A percentile compares a stretch with the other conserved stretches of the same genome.
Conservation (phyloP, 805 yeast species). For the Candida rishiriensis region DNA sequence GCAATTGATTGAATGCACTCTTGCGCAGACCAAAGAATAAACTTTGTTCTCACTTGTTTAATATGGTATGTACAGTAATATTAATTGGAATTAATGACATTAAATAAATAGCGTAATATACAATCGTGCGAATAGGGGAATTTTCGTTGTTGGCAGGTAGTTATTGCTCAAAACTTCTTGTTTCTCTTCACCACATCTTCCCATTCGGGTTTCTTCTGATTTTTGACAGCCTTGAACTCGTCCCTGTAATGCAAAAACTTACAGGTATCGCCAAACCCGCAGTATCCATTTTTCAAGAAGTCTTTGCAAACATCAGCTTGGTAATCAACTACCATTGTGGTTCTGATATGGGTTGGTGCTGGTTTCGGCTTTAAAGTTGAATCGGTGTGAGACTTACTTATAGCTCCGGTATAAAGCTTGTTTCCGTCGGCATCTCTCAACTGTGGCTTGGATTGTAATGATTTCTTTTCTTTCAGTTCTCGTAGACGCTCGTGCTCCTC, state of each 20-base stretch:
- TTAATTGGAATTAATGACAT: too few species aligned
- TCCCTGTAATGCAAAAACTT: constrained; percentile 90
- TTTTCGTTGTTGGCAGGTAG: too few species aligned
- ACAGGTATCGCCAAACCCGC: constrained; percentile 97
- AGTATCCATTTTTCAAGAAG: constrained; percentile 83
- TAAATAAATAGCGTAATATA: too few species aligned
- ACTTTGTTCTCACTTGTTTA: too few species aligned
- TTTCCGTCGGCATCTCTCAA: constrained; percentile 17
- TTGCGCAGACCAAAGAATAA: background rate
- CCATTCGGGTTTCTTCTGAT: constrained; percentile 55
- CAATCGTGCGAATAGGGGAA: too few species aligned
- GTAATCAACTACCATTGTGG: constrained; percentile 73
- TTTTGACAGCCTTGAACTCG: constrained; percentile 55
- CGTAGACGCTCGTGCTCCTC: constrained; percentile 1
- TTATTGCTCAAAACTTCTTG: constrained; percentile 14
- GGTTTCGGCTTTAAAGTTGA: constrained; percentile 18
- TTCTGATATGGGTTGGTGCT: constrained; percentile 44
- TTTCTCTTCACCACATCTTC: constrained; percentile 35
- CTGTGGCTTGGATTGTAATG: constrained; percentile 6
- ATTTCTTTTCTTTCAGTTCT: background rate
- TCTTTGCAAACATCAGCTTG: constrained; percentile 96
- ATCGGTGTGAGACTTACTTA: constrained; percentile 7
- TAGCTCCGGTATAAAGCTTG: constrained; percentile 28
- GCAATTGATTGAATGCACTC: constrained; percentile 8
- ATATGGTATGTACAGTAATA: too few species aligned